Evolutionary conservation across 1,284 basidiomycete genomes (phyloP), one percentile per base, ranked within the genome.

Genomic region (Malassezia slooffiae): DNA sequence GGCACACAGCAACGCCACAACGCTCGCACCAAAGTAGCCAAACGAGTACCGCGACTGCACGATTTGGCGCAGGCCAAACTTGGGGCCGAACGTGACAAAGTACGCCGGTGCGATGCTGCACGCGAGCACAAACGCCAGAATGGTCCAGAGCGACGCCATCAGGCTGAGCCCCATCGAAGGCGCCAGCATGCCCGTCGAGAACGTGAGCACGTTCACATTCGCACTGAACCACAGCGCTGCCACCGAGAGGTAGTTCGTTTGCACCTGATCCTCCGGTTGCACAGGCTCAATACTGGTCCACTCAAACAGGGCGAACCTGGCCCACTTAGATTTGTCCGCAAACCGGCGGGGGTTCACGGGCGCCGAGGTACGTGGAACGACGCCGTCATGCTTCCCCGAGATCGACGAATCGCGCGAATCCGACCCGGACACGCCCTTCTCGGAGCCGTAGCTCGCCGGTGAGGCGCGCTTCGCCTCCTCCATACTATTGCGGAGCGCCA

Each of bases 21-120:
- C 71, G 8, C 72, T 73, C 1, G 76, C 74, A 10, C 78, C 78
- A 28, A 76, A 57, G 54, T 77, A 79, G 4, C 78, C 79, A 3
- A 77, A 77, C 42, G 75, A 75, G 54, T 74, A 79, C 1, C 78
- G 72, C 21, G 57, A 57, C 23, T 71, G 64, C 9, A 72, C 71
- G 77, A 82, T 80, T 1, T 79, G 80, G 5, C 80, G 73, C 37
- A 81, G 62, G 6, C 80, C 80, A 0, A 77, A 76, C 51, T 72
- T 69, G 1, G 79, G 79, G 0, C 80, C 80, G n/a, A 81, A 73
- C 16, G 53, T 41, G 11, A 46, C 43, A 32, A 60, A 59, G 23
- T 57, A 60, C 0, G 60, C 58, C 0, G 60, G 60, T 32, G 55
- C 48, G 29, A 59, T 15, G 23, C 61, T 63, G 27, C 71, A 72